Conservation (phyloP, 2,329 filamentous ascomycete species). For the Xylaria arbuscula region DNA sequence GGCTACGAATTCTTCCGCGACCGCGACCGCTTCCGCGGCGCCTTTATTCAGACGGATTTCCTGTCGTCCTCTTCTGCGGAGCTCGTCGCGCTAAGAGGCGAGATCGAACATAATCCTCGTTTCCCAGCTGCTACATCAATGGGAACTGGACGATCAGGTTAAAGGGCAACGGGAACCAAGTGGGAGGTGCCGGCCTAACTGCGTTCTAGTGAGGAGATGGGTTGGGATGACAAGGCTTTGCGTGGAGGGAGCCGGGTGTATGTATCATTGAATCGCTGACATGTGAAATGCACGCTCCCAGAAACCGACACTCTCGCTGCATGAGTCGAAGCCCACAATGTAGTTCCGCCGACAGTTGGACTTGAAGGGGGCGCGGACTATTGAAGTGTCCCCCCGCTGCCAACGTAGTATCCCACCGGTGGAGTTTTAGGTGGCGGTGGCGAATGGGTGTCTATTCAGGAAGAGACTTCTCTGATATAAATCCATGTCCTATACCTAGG, state of each 20-base stretch:
- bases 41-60: constrained; percentile 51
- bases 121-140: constrained; percentile 58
- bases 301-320: too few relatives aligned
- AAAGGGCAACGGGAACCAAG: constrained; percentile 36
- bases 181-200: constrained; percentile 35
- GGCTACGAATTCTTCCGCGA: constrained; percentile 55
- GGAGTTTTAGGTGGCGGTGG: too few relatives aligned
- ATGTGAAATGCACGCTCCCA: too few relatives aligned
- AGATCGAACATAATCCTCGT: constrained; percentile 56
- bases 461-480: too few relatives aligned
- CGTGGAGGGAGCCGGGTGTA: constrained; percentile 24
- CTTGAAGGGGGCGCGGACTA: too few relatives aligned
- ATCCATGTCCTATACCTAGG: too few relatives aligned
- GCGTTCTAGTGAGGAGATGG: constrained; percentile 28
- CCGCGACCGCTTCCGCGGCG: constrained; percentile 45
- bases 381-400: too few relatives aligned
- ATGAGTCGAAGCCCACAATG: too few relatives aligned
- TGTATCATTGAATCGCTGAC: constrained; percentile 2
- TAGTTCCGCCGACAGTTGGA: too few relatives aligned
- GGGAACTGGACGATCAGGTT: constrained; percentile 54
- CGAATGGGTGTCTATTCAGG: too few relatives aligned
- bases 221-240: constrained; percentile 26
- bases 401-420: too few relatives aligned
- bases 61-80: constrained; percentile 44
- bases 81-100: constrained; percentile 51